Base-by-base conservation (phyloP, 257 asterid species). In the Agastache rugosa region DNA sequence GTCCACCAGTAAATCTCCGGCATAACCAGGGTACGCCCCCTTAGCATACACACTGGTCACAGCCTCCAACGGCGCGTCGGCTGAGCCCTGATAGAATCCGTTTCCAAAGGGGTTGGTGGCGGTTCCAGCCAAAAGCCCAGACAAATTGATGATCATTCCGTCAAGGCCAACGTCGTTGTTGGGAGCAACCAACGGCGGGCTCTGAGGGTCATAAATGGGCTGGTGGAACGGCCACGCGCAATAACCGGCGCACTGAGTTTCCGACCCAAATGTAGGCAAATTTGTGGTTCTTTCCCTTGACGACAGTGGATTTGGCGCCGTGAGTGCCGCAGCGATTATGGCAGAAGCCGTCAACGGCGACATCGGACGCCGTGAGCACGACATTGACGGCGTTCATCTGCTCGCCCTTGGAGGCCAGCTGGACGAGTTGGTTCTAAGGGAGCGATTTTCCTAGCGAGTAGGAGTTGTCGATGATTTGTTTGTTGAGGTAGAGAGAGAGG, bases 191-290 rank as follows among this genome's bases (percentile, higher is more conserved):
- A 89, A 20, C 0, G 97, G 86, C 63, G 88, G 85, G 85, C 51
- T 82, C 68, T 89, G 96, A 1, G 97, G 97, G 62, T 96, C 97
- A 78, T 91, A 91, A 5, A 66, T 64, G 42, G 97, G 97, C 80
- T 87, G 96, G 72, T 89, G 91, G 77, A 87, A 89, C 9, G 93
- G 96, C 93, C 96, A 89, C 0, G 93, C 91, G 3, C 93, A 87
- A 73, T 78, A 83, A 0, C 96, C 96, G 0, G 96, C 75, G 58
- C 96, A 89, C 37, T 79, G 90, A 0, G 81, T 80, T 87, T 3
- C 93, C 96, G 0, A 89, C 91, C 96, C 96, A 87, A n/a, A 89
- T 80, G 82, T 87, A 89, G 7, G 93, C 96, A 54, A 89, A 89
- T 58, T 78, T 83, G 69, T 78, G 17, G 34, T 66, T 82, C 47